Evolutionary conservation across 1,284 basidiomycete species (phyloP).

Genomic region (Stygiomarasmius scandens): DNA sequence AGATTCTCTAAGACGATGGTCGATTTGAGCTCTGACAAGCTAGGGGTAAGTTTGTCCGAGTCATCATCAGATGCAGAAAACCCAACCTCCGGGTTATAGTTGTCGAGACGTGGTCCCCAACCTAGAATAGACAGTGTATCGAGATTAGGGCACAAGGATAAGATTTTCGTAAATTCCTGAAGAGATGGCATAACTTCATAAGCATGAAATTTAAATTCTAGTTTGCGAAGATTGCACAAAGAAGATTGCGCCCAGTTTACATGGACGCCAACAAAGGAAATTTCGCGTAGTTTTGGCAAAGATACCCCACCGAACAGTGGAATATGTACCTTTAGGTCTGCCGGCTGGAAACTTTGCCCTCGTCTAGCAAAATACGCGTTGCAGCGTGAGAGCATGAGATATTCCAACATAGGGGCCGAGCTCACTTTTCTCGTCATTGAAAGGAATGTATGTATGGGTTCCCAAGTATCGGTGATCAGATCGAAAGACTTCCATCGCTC

Average conservation of each 20-base stretch:
- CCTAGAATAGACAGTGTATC: constrained; percentile 31
- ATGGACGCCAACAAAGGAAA: constrained; percentile 43
- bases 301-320: constrained; percentile 42
- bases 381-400: too few relatives aligned
- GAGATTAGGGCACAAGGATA: constrained; percentile 42
- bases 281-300: constrained; percentile 35
- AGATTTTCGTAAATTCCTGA: constrained; percentile 43
- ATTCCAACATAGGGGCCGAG: neutral
- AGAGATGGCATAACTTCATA: constrained; percentile 35
- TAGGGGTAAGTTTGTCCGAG: too few relatives aligned
- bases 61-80: too few relatives aligned
- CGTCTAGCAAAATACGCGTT: too few relatives aligned
- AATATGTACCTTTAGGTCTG: constrained; percentile 23
- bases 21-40: too few relatives aligned
- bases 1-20: constrained; percentile 31
- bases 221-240: too few relatives aligned
- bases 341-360: too few relatives aligned
- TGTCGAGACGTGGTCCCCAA: too few relatives aligned
- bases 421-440: constrained; percentile 33
- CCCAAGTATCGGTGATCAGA: constrained; percentile 58
- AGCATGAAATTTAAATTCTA: too few relatives aligned
- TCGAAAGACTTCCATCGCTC: constrained; percentile 49
- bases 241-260: too few relatives aligned
- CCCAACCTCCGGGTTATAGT: too few relatives aligned
- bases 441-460: constrained; percentile 54